phyloP scores from a whole-genome alignment of 495 filamentous ascomycete species.

The Neurospora sp. region DNA sequence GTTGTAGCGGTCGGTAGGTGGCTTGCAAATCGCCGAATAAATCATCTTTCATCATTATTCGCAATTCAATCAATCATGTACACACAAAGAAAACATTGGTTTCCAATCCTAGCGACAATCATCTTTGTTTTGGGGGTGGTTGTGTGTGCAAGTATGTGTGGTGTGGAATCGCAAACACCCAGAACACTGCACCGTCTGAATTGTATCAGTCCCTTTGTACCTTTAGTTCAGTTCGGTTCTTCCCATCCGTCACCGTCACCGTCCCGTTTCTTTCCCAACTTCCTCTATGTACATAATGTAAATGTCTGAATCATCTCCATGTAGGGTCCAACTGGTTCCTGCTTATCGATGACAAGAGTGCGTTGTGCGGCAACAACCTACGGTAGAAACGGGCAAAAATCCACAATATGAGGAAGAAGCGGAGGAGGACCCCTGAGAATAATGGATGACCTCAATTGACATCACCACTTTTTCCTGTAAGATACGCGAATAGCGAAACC shows the following conservation, averaged over 20 bases:
- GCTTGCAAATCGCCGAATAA: background rate
- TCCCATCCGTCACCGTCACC: background rate
- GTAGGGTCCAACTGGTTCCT: background rate
- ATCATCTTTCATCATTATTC: background rate
- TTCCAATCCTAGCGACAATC: background rate
- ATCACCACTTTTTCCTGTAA: background rate
- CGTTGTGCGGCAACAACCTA: background rate
- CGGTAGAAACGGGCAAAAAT: background rate
- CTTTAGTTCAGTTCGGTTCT: background rate
- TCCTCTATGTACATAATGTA: background rate
- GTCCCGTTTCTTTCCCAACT: background rate
- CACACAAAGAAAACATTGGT: background rate
- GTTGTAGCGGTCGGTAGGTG: background rate
- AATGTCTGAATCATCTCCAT: background rate
- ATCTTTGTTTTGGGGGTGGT: background rate
- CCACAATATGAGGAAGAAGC: background rate
- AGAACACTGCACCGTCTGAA: background rate
- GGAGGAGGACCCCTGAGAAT: background rate
- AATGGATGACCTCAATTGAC: background rate
- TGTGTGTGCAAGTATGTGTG: background rate
- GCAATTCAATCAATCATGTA: background rate
- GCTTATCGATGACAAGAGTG: background rate
- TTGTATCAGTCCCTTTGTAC: background rate
- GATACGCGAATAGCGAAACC: background rate
- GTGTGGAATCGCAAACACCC: background rate